These are phyloP conservation scores for Moringa oleifera DNA, from an alignment of 345 rosid genomes.

Conservation along the genomic window DNA sequence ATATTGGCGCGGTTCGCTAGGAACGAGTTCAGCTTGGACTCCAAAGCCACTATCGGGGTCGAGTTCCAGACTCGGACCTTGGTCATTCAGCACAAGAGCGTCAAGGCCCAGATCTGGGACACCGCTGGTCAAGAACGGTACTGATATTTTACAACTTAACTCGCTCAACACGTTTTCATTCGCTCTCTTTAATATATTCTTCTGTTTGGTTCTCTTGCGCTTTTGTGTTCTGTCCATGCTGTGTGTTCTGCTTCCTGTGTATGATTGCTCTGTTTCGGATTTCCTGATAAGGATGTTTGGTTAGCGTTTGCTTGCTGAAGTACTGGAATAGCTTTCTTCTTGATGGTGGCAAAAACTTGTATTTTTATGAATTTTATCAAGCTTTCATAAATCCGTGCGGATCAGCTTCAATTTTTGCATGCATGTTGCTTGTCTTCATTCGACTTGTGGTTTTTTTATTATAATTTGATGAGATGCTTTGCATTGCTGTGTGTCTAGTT, in stretches of 20 bases:
- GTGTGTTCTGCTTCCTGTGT: too few relatives aligned
- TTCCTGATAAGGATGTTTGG: too few relatives aligned
- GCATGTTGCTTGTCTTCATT: not conserved
- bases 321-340: too few relatives aligned
- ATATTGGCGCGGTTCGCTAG: conserved; percentile 76
- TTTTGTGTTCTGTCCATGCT: too few relatives aligned
- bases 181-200: not conserved
- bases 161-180: not conserved
- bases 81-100: conserved; percentile 62
- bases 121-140: conserved; percentile 96
- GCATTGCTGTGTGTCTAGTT: not conserved
- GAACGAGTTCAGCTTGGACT: conserved; percentile 81
- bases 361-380: not conserved
- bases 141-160: not conserved
- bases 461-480: not conserved
- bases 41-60: conserved; percentile 91
- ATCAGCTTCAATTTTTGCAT: not conserved
- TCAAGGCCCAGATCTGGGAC: conserved; percentile 99
- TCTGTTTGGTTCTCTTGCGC: too few relatives aligned
- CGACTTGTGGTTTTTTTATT: not conserved
- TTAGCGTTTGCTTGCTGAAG: too few relatives aligned
- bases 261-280: too few relatives aligned
- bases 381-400: not conserved
- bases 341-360: too few relatives aligned
- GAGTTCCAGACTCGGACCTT: conserved; percentile 87